Percentiles rank a stretch among this genome's conserved stretches.
These are phyloP conservation scores for Salix brachista DNA, from an alignment of 345 rosid genomes.

Conservation along the genomic window DNA sequence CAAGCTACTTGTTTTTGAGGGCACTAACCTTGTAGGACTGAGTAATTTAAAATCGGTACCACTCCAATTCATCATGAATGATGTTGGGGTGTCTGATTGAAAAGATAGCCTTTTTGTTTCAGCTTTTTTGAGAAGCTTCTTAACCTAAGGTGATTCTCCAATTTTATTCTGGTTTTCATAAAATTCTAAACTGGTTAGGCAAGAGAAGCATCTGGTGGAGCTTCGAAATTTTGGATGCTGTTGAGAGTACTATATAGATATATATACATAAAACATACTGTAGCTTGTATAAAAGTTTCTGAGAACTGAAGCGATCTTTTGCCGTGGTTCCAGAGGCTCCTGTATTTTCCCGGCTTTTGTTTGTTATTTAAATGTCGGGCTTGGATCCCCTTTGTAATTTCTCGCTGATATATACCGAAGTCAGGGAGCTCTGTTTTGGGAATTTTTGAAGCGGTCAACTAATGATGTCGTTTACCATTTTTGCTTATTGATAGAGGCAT, in stretches of 20 bases:
- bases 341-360: neutral
- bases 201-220: slow-evolving; percentile 20
- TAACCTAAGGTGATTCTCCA: slow-evolving; percentile 2
- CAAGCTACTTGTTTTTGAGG: slow-evolving; percentile 12
- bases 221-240: slow-evolving; percentile 44
- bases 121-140: slow-evolving; percentile 7
- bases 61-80: slow-evolving; percentile 7
- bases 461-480: neutral
- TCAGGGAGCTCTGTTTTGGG: slow-evolving; percentile 3
- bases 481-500: neutral
- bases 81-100: slow-evolving; percentile 4
- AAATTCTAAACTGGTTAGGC: slow-evolving; percentile 11
- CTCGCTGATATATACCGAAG: slow-evolving; percentile 5
- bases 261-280: neutral
- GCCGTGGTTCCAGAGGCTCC: slow-evolving; percentile 13
- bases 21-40: slow-evolving; percentile 29
- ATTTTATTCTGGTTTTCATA: slow-evolving; percentile 4
- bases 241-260: slow-evolving; percentile 4
- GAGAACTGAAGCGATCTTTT: slow-evolving; percentile 15
- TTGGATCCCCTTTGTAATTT: neutral
- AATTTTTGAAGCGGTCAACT: slow-evolving; percentile 5
- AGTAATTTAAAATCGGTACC: neutral
- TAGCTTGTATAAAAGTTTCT: slow-evolving; percentile 15
- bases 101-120: neutral
- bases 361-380: neutral